Conservation (phyloP, 768 basidiomycete species). For the Leccinum ochraceum region DNA sequence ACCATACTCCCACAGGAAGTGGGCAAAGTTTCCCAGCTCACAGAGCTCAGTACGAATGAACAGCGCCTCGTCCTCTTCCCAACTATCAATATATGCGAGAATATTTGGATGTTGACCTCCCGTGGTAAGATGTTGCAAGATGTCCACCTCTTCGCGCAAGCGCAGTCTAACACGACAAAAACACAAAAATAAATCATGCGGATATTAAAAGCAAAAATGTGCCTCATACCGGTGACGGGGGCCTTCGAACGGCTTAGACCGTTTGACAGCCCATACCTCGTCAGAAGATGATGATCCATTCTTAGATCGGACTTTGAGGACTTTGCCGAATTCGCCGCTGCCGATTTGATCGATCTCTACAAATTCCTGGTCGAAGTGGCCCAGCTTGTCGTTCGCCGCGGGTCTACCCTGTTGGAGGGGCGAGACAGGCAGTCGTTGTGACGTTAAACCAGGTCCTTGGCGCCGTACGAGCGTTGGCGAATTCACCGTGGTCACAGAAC, state of each 20-base stretch:
- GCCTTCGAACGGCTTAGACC: slow-evolving; percentile 91
- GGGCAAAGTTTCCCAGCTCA: slow-evolving; percentile 87
- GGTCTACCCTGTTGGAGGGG: slow-evolving; percentile 28
- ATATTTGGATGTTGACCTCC: slow-evolving; percentile 69
- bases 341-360: slow-evolving; percentile 80
- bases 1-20: slow-evolving; percentile 91
- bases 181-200: slow-evolving; percentile 21
- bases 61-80: slow-evolving; percentile 89
- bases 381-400: slow-evolving; percentile 51
- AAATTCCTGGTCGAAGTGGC: slow-evolving; percentile 81
- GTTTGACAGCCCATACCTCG: slow-evolving; percentile 84
- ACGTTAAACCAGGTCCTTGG: slow-evolving; percentile 26
- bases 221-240: slow-evolving; percentile 78
- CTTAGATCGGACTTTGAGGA: slow-evolving; percentile 80
- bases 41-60: slow-evolving; percentile 96
- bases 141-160: slow-evolving; percentile 91
- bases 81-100: slow-evolving; percentile 87
- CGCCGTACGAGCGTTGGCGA: slow-evolving; percentile 47
- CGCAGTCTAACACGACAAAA: slow-evolving; percentile 55
- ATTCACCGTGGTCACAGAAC: slow-evolving; percentile 45
- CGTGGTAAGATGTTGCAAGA: slow-evolving; percentile 72
- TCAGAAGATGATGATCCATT: slow-evolving; percentile 43
- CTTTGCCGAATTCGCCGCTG: slow-evolving; percentile 91
- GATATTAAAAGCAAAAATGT: slow-evolving; percentile 11
- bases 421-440: slow-evolving; percentile 27